phyloP scores from a whole-genome alignment of 306 rosid genomes.

The Medicago truncatula region DNA sequence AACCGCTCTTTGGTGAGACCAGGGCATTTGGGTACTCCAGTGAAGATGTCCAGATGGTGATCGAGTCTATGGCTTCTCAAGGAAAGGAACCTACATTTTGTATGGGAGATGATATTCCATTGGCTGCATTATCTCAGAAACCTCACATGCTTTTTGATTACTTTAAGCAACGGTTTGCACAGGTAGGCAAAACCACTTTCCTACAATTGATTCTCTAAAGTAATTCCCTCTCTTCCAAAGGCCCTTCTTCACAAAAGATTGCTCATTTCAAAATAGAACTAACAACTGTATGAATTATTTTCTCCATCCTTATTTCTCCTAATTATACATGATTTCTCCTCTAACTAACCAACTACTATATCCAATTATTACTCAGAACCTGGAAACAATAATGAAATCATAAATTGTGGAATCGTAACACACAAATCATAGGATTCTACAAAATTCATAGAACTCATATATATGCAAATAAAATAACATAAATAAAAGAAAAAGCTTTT shows the following conservation, averaged over 20 bases:
- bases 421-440: not conserved
- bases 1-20: conserved; percentile 50
- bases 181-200: conserved; percentile 59
- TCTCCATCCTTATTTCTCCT: not conserved
- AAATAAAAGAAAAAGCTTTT: too few relatives aligned
- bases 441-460: not conserved
- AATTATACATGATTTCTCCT: not conserved
- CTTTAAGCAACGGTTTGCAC: conserved; percentile 98
- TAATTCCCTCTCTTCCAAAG: conserved; percentile 14
- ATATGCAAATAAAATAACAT: too few relatives aligned
- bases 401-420: too few relatives aligned
- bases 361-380: too few relatives aligned
- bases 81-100: conserved; percentile 99
- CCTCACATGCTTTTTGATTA: conserved; percentile 95
- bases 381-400: too few relatives aligned
- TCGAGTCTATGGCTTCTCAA: conserved; percentile 94
- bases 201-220: not conserved
- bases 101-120: conserved; percentile 97
- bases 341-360: not conserved
- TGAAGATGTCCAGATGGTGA: conserved; percentile 99
- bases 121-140: conserved; percentile 91
- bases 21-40: conserved; percentile 99
- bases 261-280: not conserved
- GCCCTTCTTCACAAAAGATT: not conserved
- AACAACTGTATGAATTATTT: not conserved